Evolutionary conservation across 2,329 filamentous ascomycete genomes (phyloP).

Genomic region (Ascochyta fabae): DNA sequence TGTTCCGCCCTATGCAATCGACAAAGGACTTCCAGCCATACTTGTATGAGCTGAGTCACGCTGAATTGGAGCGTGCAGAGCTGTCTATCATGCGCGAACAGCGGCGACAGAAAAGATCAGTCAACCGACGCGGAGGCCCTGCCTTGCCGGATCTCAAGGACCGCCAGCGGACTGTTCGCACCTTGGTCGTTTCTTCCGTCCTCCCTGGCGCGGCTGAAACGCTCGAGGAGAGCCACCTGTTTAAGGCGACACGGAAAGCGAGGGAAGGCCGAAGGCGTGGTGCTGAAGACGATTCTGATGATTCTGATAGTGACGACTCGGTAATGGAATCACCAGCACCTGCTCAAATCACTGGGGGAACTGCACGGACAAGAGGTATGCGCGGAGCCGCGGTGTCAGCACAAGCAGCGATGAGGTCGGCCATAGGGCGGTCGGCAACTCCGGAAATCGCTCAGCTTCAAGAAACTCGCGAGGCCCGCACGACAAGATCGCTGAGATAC

Average conservation of each 20-base stretch:
- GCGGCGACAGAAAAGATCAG: slow-evolving; percentile 90
- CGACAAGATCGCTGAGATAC: slow-evolving; percentile 64
- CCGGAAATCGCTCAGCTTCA: slow-evolving; percentile 73
- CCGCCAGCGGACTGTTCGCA: slow-evolving; percentile 88
- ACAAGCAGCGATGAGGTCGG: slow-evolving; percentile 81
- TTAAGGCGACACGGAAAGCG: slow-evolving; percentile 65
- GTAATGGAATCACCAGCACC: slow-evolving; percentile 81
- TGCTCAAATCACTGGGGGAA: slow-evolving; percentile 73
- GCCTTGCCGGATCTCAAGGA: slow-evolving; percentile 96
- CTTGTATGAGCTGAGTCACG: slow-evolving; percentile 90
- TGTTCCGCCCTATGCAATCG: slow-evolving; percentile 89
- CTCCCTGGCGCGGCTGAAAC: slow-evolving; percentile 83
- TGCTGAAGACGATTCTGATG: slow-evolving; percentile 81
- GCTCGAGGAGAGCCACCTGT: slow-evolving; percentile 85
- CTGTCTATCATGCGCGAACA: slow-evolving; percentile 93
- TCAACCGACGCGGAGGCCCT: slow-evolving; percentile 90
- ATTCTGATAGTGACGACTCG: slow-evolving; percentile 90
- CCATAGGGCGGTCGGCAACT: slow-evolving; percentile 81
- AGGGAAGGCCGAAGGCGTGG: slow-evolving; percentile 62
- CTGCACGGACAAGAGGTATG: slow-evolving; percentile 85
- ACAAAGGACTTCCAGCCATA: slow-evolving; percentile 95
- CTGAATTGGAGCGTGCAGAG: slow-evolving; percentile 88
- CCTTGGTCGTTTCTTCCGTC: slow-evolving; percentile 88
- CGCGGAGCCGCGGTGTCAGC: slow-evolving; percentile 86
- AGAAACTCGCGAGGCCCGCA: slow-evolving; percentile 79